Evolutionary conservation across 1,139 yeast genomes (phyloP), one percentile per base, ranked within the genome.

Genomic region (Citeromyces hawaiiensis): DNA sequence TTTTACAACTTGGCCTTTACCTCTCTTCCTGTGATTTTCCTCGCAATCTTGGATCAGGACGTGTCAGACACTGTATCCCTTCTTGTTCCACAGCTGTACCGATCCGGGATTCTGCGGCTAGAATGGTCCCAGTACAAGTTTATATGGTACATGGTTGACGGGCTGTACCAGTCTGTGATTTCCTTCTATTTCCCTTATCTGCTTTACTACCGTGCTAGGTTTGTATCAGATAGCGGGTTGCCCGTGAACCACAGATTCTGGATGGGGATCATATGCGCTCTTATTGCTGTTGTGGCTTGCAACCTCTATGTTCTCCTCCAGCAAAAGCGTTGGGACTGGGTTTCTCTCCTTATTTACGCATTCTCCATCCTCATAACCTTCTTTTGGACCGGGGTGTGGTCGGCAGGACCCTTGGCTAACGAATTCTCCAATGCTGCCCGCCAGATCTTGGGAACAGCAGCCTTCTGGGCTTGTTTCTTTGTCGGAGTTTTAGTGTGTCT

Each of bases 311-410:
- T 91, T 39, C 54, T 86, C 51, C 59, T 82, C 48, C 94, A 87
- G 55, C 94, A 86, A 59, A 76, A 76, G 55, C 71, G 94, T 54
- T 91, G 98, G 98, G 98, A 91, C 60, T 86, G 94, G 94, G 63
- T 86, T 41, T 75, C 88, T 4, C 50, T 69, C 15, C 54, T 83
- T 40, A 69, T 85, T 51, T 72, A 76, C 43, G 61, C 63, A 8
- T 53, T 88, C 36, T 83, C 95, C 6, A 70, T 76, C 42, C 52
- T 87, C 43, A 53, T 87, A 38, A 66, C 86, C 38, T 83, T 76
- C 57, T 77, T 75, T 42, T 88, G 97, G 96, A 78, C 96, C 1
- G 96, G 96, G 39, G 66, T 88, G 38, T 91, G 96, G 88, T 75
- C 95, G 1, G 63, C 81, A 15, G 57, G 72, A 6, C 47, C 65